phyloP scores from a whole-genome alignment of 2,329 filamentous ascomycete genomes.

The Microsporum ferrugineum region DNA sequence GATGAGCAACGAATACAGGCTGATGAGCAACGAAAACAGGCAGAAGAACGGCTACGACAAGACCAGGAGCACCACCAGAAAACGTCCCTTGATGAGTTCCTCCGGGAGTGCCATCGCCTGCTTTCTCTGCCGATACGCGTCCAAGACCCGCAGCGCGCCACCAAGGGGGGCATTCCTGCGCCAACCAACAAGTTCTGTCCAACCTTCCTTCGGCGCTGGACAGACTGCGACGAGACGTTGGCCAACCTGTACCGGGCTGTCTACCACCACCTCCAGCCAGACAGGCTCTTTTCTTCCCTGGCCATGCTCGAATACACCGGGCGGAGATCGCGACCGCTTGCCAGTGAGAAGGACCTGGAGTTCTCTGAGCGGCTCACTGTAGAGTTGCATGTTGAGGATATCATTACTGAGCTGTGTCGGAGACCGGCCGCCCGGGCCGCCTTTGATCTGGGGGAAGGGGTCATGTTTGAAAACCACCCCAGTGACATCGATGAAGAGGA shows the following conservation, averaged over 20 bases:
- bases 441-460: conserved; percentile 17
- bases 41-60: neutral
- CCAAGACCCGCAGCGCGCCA: neutral
- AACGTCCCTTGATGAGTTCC: neutral
- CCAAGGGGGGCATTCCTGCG: neutral
- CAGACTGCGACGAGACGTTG: neutral
- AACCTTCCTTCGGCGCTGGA: neutral
- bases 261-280: neutral
- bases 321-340: conserved; percentile 12
- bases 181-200: neutral
- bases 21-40: neutral
- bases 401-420: conserved; percentile 20
- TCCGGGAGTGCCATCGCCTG: neutral
- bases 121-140: neutral
- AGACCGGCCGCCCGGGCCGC: conserved; percentile 18
- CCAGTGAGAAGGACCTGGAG: conserved; percentile 23
- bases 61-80: neutral
- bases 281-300: neutral
- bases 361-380: conserved; percentile 21
- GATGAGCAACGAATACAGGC: too few relatives aligned
- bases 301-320: neutral
- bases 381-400: conserved; percentile 20
- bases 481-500: conserved; percentile 9
- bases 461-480: conserved; percentile 16
- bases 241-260: neutral